Evolutionary conservation across 2,329 filamentous ascomycete genomes (phyloP).

Genomic region (Phialophora verrucosa): DNA sequence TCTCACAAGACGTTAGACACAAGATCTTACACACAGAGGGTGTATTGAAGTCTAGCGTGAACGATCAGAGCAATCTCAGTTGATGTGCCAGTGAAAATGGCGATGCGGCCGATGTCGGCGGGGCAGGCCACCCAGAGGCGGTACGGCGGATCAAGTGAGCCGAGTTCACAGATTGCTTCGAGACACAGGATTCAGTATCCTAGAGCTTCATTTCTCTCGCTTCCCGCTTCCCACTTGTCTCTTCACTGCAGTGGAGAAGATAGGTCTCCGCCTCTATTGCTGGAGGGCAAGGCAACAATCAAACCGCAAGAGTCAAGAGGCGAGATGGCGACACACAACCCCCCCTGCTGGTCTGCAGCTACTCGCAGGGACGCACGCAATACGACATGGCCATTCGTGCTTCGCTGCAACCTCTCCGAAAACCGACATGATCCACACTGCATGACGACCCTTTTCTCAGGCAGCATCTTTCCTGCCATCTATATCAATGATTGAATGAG

Average conservation of each 20-base stretch:
- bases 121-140: no score
- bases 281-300: neutral
- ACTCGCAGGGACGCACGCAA: neutral
- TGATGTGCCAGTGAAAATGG: neutral
- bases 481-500: constrained; percentile 2
- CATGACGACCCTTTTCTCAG: constrained; percentile 8
- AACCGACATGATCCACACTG: constrained; percentile 12
- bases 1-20: neutral
- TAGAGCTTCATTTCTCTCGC: neutral
- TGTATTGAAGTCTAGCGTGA: neutral
- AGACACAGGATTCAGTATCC: no score
- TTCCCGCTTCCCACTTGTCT: neutral
- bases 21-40: neutral
- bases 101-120: neutral
- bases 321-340: neutral
- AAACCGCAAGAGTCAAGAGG: neutral
- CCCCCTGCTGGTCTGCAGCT: neutral
- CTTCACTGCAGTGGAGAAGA: neutral
- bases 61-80: neutral
- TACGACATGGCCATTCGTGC: neutral
- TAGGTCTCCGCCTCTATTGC: neutral
- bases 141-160: neutral
- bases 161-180: neutral
- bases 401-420: constrained; percentile 4
- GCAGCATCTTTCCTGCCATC: constrained; percentile 20